Evolutionary conservation across 169 alveolate genomes (phyloP), one percentile per base, ranked within the genome.

Genomic region (Plasmodium vivax): DNA sequence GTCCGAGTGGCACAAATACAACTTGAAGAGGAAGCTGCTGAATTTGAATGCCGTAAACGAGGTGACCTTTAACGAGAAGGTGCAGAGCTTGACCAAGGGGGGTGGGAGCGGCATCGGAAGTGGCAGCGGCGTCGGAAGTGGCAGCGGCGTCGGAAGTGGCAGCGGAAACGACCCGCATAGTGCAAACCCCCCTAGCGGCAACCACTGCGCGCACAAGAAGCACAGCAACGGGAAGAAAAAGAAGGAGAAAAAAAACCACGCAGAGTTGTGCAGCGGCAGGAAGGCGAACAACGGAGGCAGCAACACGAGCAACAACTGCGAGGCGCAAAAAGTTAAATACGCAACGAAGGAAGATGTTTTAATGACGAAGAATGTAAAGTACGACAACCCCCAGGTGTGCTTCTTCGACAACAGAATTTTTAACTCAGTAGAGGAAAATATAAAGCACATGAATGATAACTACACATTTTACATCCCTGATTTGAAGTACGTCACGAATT

Each of bases 1-100:
- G 85, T 93, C 98, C 5, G 98, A 97, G 71, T 97, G 98, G 98
- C 98, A 97, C 81, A 94, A 93, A 16, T 97, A 97, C 85, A 97
- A 97, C 92, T 93, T 96, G 73, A 97, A 97, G 84, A 94, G 98
- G 75, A 97, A 97, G 96, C 91, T 95, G 68, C 83, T 92, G 23
- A 93, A 93, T 51, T 62, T 92, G 51, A 93, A 71, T 71, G 94
- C 95, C 19, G 94, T 95, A 8, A 81, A 91, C 19, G 97, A 95
- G n/a, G 34, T 38, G 58, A 80, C 92, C 43, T 95, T 95, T 83
- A 85, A 81, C 73, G 91, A 95, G 74, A 95, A 95, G 62, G 75
- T 95, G 14, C 92, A 77, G 16, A 82, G 45, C 72, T 75, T 95
- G 73, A 74, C 91, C 45, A 88, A 68, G 45, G 56, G 84, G 32